Evolutionary conservation across 495 filamentous ascomycete species (phyloP), one percentile per base, ranked within the genome.

Genomic region (Tuber calosporum): DNA sequence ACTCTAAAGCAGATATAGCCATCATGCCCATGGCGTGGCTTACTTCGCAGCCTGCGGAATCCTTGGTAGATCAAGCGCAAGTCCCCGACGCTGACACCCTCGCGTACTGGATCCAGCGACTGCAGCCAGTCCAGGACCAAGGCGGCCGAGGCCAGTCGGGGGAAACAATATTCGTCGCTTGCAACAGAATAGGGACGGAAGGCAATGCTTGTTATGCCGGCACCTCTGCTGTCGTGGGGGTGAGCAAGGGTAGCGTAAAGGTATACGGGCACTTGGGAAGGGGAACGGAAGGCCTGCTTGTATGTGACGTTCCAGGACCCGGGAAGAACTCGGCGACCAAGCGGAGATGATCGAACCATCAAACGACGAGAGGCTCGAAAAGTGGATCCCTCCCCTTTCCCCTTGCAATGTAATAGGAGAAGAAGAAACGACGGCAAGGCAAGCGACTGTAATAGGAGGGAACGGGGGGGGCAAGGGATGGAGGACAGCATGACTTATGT

Each of bases 11-110:
- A 6, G 88, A 90, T 76, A 83, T 97, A 20, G 90, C 96, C 26
- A 87, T 97, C 70, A 73, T 97, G 36, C 88, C 88, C 22, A 97
- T 97, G 92, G 93, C 95, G 0, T 99, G 94, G 94, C 83, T 94
- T 53, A 92, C 91, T 5, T 80, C 83, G 70, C 79, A 88, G 82
- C 83, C 82, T 40, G 68, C 84, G 72, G 85, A 90, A 74, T 79
- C 79, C 38, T 42, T 81, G 41, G 73, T 79, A 40, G 79, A 77
- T 39, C 72, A 81, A 70, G 79, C 80, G 30, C 74, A 79, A 45
- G 76, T 81, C 72, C 91, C 93, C 13, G 93, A 97, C 74, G 82
- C 91, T 80, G 88, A 92, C 70, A 96, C 93, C 0, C 85, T 97
- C 72, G 87, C 88, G 36, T 99, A 97, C 83, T 99, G 95, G 95